Evolutionary conservation across 192 early-diverging fungal genomes (phyloP), one percentile per base, ranked within the genome.

Genomic region (Podila horticola): DNA sequence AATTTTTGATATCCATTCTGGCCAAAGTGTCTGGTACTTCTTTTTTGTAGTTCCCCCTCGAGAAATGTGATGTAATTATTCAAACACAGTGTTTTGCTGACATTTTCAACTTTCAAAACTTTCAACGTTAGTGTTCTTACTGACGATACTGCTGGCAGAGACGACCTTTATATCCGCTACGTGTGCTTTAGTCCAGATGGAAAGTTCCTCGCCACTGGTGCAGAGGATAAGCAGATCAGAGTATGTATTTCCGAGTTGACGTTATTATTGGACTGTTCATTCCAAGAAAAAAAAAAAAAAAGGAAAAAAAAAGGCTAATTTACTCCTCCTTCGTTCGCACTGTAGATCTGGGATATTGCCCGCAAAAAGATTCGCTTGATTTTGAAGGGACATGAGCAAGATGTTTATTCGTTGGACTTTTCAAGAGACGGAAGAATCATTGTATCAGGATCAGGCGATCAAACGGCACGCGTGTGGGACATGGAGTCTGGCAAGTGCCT

Each of bases 321-420:
- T 17, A 17, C 8, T 45, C 41, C 15, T 15, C 41, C 41, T 45
- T 17, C 15, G n/a, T 63, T 31, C 5, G 13, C n/a, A 19, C 10
- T 58, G 45, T 79, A 89, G 83, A 87, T 94, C 55, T 93, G 92
- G 92, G 92, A 93, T 63, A 90, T 94, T 38, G 68, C 73, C 55
- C 88, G 83, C 61, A 86, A 86, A 71, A 79, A 85, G 19, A 92
- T 95, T 59, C 86, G 86, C 55, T 89, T 90, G 76, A 87, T 88
- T 11, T 88, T 97, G 51, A 75, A 84, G 20, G 98, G 98, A 22
- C 98, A 99, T 74, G 94, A 95, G 61, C 94, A 96, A 85, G 98
- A 99, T 75, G 98, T 99, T 67, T 99, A 99, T 83, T 94, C 92
- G 30, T 87, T 99, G 72, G 98, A 98, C 71, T 99, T 97, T 87